phyloP scores from a whole-genome alignment of 1,284 basidiomycete species.

The Ustilago nuda region DNA sequence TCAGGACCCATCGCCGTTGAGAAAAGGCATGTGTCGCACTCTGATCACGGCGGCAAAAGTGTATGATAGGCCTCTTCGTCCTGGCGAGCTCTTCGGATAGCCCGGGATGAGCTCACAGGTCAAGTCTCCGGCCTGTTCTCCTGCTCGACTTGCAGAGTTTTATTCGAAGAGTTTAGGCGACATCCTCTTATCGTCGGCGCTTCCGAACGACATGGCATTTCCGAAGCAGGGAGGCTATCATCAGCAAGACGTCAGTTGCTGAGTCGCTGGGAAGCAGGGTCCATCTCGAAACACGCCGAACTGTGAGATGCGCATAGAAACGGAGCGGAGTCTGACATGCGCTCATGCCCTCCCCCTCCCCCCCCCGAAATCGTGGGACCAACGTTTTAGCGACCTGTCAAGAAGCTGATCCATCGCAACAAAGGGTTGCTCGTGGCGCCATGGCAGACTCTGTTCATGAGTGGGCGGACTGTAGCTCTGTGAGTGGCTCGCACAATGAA shows the following conservation, averaged over 20 bases:
- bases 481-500: conserved; percentile 16
- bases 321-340: not conserved
- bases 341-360: not conserved
- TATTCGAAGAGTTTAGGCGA: not conserved
- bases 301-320: conserved; percentile 11
- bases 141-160: not conserved
- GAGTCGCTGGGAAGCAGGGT: not conserved
- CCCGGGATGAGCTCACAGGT: not conserved
- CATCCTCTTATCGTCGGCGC: not conserved
- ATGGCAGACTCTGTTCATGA: not conserved
- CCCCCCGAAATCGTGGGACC: not conserved
- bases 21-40: conserved; percentile 5
- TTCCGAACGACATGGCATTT: not conserved
- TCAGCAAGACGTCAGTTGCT: not conserved
- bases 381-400: conserved; percentile 15
- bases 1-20: conserved; percentile 4
- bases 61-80: not conserved
- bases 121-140: not conserved
- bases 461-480: not conserved
- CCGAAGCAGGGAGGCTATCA: not conserved
- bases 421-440: not conserved
- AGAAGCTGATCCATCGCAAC: conserved; percentile 9
- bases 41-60: conserved; percentile 1
- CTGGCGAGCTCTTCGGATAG: not conserved
- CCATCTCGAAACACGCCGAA: not conserved